Conservation (phyloP, 2,329 filamentous ascomycete genomes). For the Cadophora sp. region DNA sequence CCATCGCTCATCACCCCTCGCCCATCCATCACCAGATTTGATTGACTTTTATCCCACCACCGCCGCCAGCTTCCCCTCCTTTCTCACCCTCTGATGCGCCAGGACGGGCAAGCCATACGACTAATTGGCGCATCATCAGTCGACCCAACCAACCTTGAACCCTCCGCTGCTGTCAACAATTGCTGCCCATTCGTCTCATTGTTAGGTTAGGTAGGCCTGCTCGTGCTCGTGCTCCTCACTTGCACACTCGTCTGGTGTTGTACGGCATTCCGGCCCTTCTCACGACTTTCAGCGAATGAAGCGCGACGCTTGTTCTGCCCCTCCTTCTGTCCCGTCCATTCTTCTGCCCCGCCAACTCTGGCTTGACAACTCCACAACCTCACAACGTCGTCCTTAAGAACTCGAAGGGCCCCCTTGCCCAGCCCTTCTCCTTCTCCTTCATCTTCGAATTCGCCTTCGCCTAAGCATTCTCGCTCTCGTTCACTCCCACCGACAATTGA, state of each 20-base stretch:
- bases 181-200: too few species aligned
- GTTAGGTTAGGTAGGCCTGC: too few species aligned
- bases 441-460: neutral
- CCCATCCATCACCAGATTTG: constrained; percentile 12
- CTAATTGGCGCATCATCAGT: constrained; percentile 8
- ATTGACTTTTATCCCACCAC: constrained; percentile 10
- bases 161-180: neutral
- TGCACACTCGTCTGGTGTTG: constrained; percentile 21
- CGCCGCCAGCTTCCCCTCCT: constrained; percentile 20
- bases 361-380: constrained; percentile 34
- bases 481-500: constrained; percentile 29
- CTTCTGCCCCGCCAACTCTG: constrained; percentile 38
- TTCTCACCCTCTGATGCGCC: neutral
- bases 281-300: constrained; percentile 19
- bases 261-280: constrained; percentile 31
- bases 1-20: too few species aligned
- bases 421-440: constrained; percentile 23
- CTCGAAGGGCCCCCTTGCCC: constrained; percentile 40
- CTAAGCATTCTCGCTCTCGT: constrained; percentile 17
- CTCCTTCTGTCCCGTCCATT: constrained; percentile 21
- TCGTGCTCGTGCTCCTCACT: neutral
- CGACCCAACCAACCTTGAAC: neutral
- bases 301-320: constrained; percentile 21
- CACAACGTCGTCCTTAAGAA: constrained; percentile 41
- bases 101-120: neutral